A percentile compares a stretch with the other conserved stretches of the same genome.
These are phyloP conservation scores for Cyberlindnera xylosilytica DNA, from an alignment of 805 yeast genomes.

Conservation along the genomic window DNA sequence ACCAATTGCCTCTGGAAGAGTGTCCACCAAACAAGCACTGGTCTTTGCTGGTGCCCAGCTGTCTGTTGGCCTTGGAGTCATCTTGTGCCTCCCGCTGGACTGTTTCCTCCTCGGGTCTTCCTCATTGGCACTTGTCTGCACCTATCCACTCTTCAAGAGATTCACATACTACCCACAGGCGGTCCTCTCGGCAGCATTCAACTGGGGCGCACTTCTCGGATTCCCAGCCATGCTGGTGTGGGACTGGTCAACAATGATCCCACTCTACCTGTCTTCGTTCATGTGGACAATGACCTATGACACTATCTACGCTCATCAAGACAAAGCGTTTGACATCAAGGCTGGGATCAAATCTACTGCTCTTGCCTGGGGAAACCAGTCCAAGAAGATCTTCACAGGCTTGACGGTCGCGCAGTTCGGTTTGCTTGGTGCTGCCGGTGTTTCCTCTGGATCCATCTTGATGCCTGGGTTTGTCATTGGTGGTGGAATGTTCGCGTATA, in stretches of 20 bases:
- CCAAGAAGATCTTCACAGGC: conserved; percentile 66
- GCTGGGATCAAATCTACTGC: conserved; percentile 98
- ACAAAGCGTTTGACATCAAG: conserved; percentile 76
- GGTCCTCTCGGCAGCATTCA: conserved; percentile 74
- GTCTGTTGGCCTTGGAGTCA: conserved; percentile 65
- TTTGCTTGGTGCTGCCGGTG: conserved; percentile 64
- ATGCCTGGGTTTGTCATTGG: conserved; percentile 82
- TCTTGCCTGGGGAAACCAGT: conserved; percentile 82
- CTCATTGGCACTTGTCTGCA: conserved; percentile 72
- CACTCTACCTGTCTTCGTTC: conserved; percentile 72
- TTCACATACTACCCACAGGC: conserved; percentile 95
- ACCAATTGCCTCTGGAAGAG: conserved; percentile 90
- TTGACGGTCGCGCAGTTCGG: conserved; percentile 67
- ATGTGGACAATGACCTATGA: conserved; percentile 96
- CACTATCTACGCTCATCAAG: conserved; percentile 97
- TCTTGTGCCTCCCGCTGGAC: conserved; percentile 70
- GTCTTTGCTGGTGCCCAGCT: conserved; percentile 73
- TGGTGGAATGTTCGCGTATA: conserved; percentile 62
- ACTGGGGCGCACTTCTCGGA: conserved; percentile 93
- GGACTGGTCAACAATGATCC: conserved; percentile 70
- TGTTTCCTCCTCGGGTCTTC: conserved; percentile 83
- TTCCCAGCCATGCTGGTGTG: conserved; percentile 95
- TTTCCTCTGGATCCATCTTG: conserved; percentile 58
- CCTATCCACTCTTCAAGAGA: conserved; percentile 91
- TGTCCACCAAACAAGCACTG: conserved; percentile 65